Conservation (phyloP, 306 rosid species). For the Prunus mongolica region DNA sequence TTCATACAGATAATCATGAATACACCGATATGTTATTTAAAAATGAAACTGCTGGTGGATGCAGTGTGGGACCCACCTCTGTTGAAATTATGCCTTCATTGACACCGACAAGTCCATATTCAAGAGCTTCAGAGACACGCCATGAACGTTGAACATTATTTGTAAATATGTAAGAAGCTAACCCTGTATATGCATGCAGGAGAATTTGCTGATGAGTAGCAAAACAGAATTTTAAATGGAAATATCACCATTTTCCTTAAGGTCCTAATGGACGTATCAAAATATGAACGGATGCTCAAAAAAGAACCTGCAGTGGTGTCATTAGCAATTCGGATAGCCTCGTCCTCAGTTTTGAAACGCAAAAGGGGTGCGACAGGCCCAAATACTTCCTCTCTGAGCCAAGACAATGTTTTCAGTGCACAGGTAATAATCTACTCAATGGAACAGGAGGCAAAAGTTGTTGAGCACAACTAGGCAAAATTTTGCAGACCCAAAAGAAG, state of each 20-base stretch:
- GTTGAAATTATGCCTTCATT: constrained; percentile 94
- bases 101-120: constrained; percentile 87
- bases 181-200: constrained; percentile 43
- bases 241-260: background rate
- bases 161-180: constrained; percentile 90
- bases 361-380: constrained; percentile 95
- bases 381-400: constrained; percentile 80
- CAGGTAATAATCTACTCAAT: background rate
- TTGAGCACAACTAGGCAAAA: background rate
- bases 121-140: constrained; percentile 98
- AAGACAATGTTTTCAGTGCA: constrained; percentile 23
- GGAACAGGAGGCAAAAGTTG: background rate
- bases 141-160: constrained; percentile 84
- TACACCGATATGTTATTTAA: background rate
- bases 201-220: background rate
- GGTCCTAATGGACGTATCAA: constrained; percentile 7
- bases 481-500: background rate
- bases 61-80: constrained; percentile 57
- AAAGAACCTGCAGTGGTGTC: constrained; percentile 80
- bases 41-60: background rate
- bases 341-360: constrained; percentile 86
- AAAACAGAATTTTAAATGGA: constrained; percentile 8
- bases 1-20: constrained; percentile 16
- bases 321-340: constrained; percentile 79
- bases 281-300: constrained; percentile 13